Percentiles rank a stretch among this genome's conserved stretches.
Conservation (phyloP, 2,329 filamentous ascomycete genomes). For the Pestalotiopsis sp. region DNA sequence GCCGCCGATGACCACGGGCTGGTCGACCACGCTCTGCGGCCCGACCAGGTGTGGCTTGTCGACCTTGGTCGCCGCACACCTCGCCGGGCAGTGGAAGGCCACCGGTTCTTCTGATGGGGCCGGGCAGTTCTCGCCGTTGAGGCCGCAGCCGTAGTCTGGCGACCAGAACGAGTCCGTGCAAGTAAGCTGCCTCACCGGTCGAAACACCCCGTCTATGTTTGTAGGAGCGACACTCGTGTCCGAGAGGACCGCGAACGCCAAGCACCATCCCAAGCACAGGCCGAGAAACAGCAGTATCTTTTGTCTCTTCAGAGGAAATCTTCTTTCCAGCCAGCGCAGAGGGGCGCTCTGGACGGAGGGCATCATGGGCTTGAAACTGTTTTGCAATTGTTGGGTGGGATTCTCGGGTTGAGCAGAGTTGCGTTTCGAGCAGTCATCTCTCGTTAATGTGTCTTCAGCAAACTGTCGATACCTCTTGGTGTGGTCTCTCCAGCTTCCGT, state of each 20-base stretch:
- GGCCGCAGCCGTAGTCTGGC: constrained; percentile 49
- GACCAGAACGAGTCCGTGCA: constrained; percentile 58
- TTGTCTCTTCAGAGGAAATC: constrained; percentile 5
- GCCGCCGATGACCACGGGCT: constrained; percentile 45
- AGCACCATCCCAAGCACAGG: constrained; percentile 10
- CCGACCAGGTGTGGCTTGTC: constrained; percentile 60
- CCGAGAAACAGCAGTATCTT: constrained; percentile 1
- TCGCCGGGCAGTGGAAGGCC: constrained; percentile 60
- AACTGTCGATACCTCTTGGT: background rate
- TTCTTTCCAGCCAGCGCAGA: background rate
- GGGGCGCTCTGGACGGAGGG: background rate
- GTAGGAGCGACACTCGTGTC: constrained; percentile 13
- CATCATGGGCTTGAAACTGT: background rate
- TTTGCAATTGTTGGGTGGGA: too few species aligned
- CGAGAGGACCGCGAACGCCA: constrained; percentile 40
- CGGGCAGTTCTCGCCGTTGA: constrained; percentile 59
- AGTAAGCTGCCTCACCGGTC: constrained; percentile 34
- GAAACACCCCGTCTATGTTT: background rate
- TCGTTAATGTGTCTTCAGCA: background rate
- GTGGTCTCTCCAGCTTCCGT: background rate
- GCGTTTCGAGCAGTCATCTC: background rate
- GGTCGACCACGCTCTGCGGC: constrained; percentile 44
- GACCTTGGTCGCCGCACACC: constrained; percentile 49
- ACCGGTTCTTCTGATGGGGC: constrained; percentile 55
- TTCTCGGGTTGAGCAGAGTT: background rate